Conservation (phyloP, 345 rosid species). For the Combretum micranthum region DNA sequence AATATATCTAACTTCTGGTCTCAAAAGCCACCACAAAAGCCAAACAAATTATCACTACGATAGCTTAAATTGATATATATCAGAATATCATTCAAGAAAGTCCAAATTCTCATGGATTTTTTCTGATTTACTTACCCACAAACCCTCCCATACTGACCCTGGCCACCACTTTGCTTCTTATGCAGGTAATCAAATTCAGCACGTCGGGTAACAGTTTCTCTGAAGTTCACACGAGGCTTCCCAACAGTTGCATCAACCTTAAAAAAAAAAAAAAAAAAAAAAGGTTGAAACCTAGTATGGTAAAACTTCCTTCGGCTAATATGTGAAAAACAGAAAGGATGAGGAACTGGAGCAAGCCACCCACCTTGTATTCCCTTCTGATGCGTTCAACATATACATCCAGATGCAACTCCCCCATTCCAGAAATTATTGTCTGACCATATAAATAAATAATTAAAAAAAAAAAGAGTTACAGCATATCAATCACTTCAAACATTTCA, state of each 20-base stretch:
- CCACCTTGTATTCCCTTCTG: slow-evolving; percentile 88
- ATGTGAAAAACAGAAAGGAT: neutral
- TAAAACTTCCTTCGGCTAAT: too few species aligned
- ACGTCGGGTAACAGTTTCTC: slow-evolving; percentile 86
- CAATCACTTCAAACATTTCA: neutral
- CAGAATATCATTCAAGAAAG: neutral
- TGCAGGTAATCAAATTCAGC: slow-evolving; percentile 94
- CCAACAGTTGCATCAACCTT: slow-evolving; percentile 98
- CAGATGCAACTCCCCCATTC: slow-evolving; percentile 99
- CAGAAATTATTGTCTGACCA: slow-evolving; percentile 92
- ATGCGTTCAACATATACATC: slow-evolving; percentile 96
- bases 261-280: slow-evolving; percentile 1
- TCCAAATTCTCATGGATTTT: neutral
- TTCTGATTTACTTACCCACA: slow-evolving; percentile 49
- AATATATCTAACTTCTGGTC: too few species aligned
- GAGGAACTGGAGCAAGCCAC: slow-evolving; percentile 9
- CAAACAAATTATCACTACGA: too few species aligned
- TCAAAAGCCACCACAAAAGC: too few species aligned
- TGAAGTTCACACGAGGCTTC: slow-evolving; percentile 95
- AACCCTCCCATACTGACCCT: slow-evolving; percentile 96
- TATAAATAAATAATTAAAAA: slow-evolving; percentile 9
- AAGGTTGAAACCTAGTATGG: neutral
- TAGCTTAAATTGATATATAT: neutral
- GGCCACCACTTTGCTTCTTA: slow-evolving; percentile 98
- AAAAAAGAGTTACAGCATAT: neutral